A percentile compares a stretch with the other conserved stretches of the same genome.
Conservation (phyloP, 1,284 basidiomycete species). For the Tausonia pullulans region DNA sequence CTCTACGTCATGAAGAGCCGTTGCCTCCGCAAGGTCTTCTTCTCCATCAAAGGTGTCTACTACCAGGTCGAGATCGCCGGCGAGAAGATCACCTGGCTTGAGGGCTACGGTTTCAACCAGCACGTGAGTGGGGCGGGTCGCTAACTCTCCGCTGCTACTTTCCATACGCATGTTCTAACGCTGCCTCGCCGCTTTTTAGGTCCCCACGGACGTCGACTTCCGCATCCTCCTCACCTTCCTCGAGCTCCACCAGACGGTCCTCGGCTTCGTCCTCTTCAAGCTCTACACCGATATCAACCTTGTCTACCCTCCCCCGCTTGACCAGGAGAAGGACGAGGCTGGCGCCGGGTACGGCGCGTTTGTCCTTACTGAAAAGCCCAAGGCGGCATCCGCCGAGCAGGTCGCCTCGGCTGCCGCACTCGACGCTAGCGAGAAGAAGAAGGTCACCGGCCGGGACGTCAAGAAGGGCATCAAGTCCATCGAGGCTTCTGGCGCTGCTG, state of each 20-base stretch:
- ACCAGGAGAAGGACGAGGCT: slow-evolving; percentile 68
- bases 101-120: slow-evolving; percentile 97
- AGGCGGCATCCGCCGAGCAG: slow-evolving; percentile 17
- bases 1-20: slow-evolving; percentile 85
- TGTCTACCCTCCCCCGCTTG: slow-evolving; percentile 88
- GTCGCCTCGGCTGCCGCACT: slow-evolving; percentile 29
- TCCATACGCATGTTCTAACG: neutral
- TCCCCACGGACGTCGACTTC: slow-evolving; percentile 91
- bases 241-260: slow-evolving; percentile 93
- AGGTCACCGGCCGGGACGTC: slow-evolving; percentile 39
- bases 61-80: slow-evolving; percentile 94
- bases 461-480: slow-evolving; percentile 42
- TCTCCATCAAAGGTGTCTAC: slow-evolving; percentile 97
- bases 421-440: slow-evolving; percentile 30
- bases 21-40: slow-evolving; percentile 79
- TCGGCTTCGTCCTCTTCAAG: slow-evolving; percentile 95
- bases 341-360: slow-evolving; percentile 88
- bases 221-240: slow-evolving; percentile 98
- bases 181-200: slow-evolving; percentile 39
- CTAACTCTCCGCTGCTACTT: neutral
- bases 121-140: slow-evolving; percentile 45
- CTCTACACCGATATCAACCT: slow-evolving; percentile 89
- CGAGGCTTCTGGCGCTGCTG: slow-evolving; percentile 21
- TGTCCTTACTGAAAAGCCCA: slow-evolving; percentile 51
- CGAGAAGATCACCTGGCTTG: slow-evolving; percentile 89